These are phyloP conservation scores for Chenopodium quinoa DNA, from an alignment of 148 eudicot species.

Conservation along the genomic window DNA sequence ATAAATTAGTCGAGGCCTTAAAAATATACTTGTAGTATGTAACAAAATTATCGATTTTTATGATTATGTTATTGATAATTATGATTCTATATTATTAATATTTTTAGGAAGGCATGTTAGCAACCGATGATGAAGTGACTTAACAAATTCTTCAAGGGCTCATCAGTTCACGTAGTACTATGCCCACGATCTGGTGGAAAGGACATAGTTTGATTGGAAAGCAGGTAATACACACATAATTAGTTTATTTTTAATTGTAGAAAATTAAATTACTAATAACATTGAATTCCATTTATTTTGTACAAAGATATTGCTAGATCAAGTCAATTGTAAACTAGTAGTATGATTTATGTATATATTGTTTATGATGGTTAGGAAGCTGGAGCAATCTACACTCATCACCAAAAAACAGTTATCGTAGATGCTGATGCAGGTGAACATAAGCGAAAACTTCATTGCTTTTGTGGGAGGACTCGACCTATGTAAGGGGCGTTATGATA, in stretches of 20 bases:
- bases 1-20: no score
- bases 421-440: slow-evolving; percentile 80
- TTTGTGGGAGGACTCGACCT: slow-evolving; percentile 93
- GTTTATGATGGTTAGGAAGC: slow-evolving; percentile 66
- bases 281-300: not conserved
- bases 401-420: slow-evolving; percentile 85
- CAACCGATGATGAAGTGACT: slow-evolving; percentile 79
- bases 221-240: slow-evolving; percentile 38
- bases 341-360: slow-evolving; percentile 5
- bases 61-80: not conserved
- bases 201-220: slow-evolving; percentile 75
- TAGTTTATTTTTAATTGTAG: not conserved
- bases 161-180: slow-evolving; percentile 76
- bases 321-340: not conserved
- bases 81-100: not conserved
- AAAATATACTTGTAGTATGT: no score
- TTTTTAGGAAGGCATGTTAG: slow-evolving; percentile 75
- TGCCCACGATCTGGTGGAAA: slow-evolving; percentile 77
- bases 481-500: slow-evolving; percentile 94
- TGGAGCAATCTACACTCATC: slow-evolving; percentile 90
- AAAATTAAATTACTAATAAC: no score
- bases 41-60: no score
- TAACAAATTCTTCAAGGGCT: slow-evolving; percentile 81
- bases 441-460: slow-evolving; percentile 67
- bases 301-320: not conserved